These are phyloP conservation scores for Raffaelea arxii DNA, from an alignment of 2,329 filamentous ascomycete species.

Conservation along the genomic window DNA sequence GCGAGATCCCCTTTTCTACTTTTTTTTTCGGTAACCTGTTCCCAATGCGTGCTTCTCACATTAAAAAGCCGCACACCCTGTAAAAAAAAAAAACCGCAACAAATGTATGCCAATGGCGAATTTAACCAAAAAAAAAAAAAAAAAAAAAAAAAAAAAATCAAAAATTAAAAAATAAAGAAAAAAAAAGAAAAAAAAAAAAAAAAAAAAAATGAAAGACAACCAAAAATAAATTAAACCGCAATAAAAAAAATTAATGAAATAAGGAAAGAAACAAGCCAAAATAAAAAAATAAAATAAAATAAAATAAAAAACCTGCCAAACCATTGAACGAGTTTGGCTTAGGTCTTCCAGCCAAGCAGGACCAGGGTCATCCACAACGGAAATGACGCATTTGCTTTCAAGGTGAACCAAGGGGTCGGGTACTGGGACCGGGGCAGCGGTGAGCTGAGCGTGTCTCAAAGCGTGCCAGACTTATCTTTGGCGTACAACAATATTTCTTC, in stretches of 20 bases:
- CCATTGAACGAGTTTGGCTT: not conserved
- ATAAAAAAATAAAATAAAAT: not conserved
- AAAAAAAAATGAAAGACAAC: not conserved
- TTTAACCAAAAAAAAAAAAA: no score
- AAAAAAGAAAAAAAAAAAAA: not conserved
- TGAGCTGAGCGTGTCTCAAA: not conserved
- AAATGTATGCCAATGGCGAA: no score
- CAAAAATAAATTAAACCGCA: not conserved
- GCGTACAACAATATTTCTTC: not conserved
- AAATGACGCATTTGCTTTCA: not conserved
- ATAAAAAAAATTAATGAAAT: no score
- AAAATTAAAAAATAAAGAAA: not conserved
- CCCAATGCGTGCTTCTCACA: no score
- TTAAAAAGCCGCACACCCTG: no score
- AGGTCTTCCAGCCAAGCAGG: not conserved
- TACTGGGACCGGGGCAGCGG: not conserved
- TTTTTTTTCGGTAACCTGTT: not conserved
- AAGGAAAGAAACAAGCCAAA: not conserved
- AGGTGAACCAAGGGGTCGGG: constrained; percentile 3
- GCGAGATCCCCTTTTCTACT: not conserved
- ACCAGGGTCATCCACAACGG: not conserved
- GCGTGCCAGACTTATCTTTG: no score
- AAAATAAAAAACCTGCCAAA: not conserved
- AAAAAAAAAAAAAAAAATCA: not conserved
- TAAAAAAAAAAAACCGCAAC: no score